phyloP scores from a whole-genome alignment of 2,329 filamentous ascomycete genomes.

The Venturia asperata region DNA sequence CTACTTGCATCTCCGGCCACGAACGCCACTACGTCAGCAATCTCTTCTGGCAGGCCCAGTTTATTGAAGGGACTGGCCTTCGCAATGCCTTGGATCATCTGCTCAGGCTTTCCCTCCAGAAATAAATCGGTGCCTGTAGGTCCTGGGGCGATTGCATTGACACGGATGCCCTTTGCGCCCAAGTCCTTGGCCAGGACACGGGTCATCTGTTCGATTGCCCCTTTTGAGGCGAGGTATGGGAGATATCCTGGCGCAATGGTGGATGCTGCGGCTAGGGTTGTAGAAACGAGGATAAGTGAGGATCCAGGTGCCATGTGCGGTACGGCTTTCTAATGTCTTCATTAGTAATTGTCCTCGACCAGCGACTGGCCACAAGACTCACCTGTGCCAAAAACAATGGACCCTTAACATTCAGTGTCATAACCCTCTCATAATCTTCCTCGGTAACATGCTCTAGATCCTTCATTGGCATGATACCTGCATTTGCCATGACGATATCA shows the following conservation, averaged over 20 bases:
- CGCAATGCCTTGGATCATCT: slow-evolving; percentile 17
- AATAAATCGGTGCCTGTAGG: slow-evolving; percentile 53
- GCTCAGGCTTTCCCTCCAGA: slow-evolving; percentile 27
- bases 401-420: slow-evolving; percentile 51
- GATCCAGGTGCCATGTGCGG: slow-evolving; percentile 46
- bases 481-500: slow-evolving; percentile 53
- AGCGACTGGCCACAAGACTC: slow-evolving; percentile 9
- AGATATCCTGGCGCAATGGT: slow-evolving; percentile 42
- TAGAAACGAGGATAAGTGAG: slow-evolving; percentile 49
- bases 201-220: slow-evolving; percentile 53
- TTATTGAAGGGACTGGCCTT: slow-evolving; percentile 19
- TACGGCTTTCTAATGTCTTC: slow-evolving; percentile 39
- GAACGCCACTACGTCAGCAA: slow-evolving; percentile 19
- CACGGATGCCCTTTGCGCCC: slow-evolving; percentile 43
- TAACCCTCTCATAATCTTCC: slow-evolving; percentile 44
- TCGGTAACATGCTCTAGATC: slow-evolving; percentile 45
- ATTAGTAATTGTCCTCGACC: not conserved
- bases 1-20: slow-evolving; percentile 15
- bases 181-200: slow-evolving; percentile 51
- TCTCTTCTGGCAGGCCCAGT: slow-evolving; percentile 20
- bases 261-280: slow-evolving; percentile 34
- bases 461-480: slow-evolving; percentile 46
- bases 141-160: slow-evolving; percentile 47
- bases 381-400: slow-evolving; percentile 48
- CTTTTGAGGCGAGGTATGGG: slow-evolving; percentile 51